Conservation (phyloP, 2,329 filamentous ascomycete genomes). For the Apiospora rasikravindrae region DNA sequence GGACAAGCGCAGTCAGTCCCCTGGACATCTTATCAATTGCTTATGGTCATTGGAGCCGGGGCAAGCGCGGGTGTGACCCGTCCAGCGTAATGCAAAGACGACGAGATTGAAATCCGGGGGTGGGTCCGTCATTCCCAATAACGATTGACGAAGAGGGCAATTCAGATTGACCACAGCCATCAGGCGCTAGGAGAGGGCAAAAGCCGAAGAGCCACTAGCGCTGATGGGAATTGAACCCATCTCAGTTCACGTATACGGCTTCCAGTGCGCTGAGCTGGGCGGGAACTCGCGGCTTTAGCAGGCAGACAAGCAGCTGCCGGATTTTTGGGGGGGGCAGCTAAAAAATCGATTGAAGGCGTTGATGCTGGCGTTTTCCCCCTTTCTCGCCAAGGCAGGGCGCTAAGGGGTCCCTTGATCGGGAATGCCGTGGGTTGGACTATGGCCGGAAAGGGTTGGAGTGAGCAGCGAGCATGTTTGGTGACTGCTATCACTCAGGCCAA, state of each 20-base stretch:
- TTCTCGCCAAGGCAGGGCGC: neutral
- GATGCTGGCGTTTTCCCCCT: neutral
- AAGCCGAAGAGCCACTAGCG: too few relatives aligned
- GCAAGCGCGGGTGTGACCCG: neutral
- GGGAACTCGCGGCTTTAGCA: neutral
- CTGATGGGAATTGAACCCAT: too few relatives aligned
- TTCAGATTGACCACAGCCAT: neutral
- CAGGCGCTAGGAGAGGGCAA: too few relatives aligned
- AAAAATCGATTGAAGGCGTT: too few relatives aligned
- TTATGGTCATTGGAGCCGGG: neutral
- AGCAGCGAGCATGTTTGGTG: neutral
- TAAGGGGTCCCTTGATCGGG: slow-evolving; percentile 8
- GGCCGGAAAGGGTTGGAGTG: neutral
- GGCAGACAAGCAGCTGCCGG: neutral
- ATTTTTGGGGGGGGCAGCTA: too few relatives aligned
- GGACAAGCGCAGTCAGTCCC: slow-evolving; percentile 1
- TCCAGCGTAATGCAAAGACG: neutral
- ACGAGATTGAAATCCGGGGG: neutral
- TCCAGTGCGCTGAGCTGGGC: neutral
- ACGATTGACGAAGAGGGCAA: neutral
- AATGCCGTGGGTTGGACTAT: neutral
- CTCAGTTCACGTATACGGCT: too few relatives aligned
- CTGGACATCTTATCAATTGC: neutral
- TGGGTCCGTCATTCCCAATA: neutral
- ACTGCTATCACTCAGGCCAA: neutral